phyloP scores from a whole-genome alignment of 176 grass and related monocot genomes.

The Oryza officinalis region DNA sequence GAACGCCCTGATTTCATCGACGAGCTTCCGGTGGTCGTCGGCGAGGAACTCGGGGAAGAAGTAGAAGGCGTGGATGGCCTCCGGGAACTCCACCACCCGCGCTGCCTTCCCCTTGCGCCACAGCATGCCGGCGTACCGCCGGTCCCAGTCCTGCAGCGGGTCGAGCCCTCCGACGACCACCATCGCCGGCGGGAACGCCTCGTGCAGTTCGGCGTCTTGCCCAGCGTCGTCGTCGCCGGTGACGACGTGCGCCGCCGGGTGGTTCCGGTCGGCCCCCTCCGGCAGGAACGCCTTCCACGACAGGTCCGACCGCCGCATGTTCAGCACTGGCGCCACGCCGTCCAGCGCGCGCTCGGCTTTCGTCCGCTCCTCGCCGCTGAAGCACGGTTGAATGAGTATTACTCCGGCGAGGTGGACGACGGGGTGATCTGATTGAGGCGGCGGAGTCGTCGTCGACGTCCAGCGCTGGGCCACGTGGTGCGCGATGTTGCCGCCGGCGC shows the following conservation, averaged over 20 bases:
- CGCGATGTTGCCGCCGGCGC: constrained; percentile 75
- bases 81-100: constrained; percentile 34
- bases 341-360: constrained; percentile 42
- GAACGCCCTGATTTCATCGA: constrained; percentile 49
- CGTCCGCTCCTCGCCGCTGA: constrained; percentile 65
- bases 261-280: constrained; percentile 42
- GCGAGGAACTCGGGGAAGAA: constrained; percentile 36
- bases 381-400: constrained; percentile 53
- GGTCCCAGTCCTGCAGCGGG: constrained; percentile 46
- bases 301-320: constrained; percentile 40
- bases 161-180: constrained; percentile 35
- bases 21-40: constrained; percentile 2
- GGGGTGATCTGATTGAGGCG: too few species aligned
- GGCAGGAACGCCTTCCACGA: constrained; percentile 58
- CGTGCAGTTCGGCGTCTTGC: not conserved
- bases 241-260: constrained; percentile 44
- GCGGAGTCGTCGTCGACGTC: not conserved
- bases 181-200: constrained; percentile 35
- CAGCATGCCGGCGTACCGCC: constrained; percentile 30
- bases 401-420: constrained; percentile 47
- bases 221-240: constrained; percentile 7
- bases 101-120: constrained; percentile 5
- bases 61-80: constrained; percentile 57
- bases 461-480: constrained; percentile 74
- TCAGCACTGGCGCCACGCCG: constrained; percentile 47